Evolutionary conservation across 2,329 filamentous ascomycete species (phyloP), one percentile per base, ranked within the genome.

Genomic region (Phaeophleospora eucalypticola): DNA sequence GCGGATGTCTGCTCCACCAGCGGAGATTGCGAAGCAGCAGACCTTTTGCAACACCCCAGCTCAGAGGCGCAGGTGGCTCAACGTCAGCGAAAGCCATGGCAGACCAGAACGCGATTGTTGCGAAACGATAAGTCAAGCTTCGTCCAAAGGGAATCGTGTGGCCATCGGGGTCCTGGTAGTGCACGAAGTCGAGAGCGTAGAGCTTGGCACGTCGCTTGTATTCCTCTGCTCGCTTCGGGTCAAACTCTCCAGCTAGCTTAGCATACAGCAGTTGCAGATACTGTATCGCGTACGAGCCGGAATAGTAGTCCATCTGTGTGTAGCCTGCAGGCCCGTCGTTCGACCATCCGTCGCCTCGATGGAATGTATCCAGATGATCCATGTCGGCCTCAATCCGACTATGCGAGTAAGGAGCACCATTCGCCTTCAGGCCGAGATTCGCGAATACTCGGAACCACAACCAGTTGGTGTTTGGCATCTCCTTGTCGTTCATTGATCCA

Each of bases 221-320:
- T 63, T 86, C 82, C 46, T 76, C 78, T 0, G 83, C 81, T 18
- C 85, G 77, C 21, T 73, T 73, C 0, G 80, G 80, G 56, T 90
- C 86, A 8, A 69, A 70, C 2, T 84, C 77, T 1, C 76, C 82
- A 1, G 83, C 84, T 1, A 90, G 68, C 53, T 86, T 87, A 24
- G 84, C 79, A 54, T 90, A 91, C 0, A 90, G 71, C 0, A 91
- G 76, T 63, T 91, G 86, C 3, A 89, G 70, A 57, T 87, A 87
- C 57, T 90, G 86, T 46, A 90, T 91, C 1, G 86, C 87, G 62
- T 89, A 90, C 48, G 83, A 87, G 8, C 85, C 86, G 0, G 84
- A 89, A 66, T 90, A 91, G 62, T 90, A 90, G 64, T 90, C 86
- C 82, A 90, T 89, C 66, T 90, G 86, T 48, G 87, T 84, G 47